Conservation (phyloP, 1,284 basidiomycete genomes). For the Trichosporon ovoides region DNA sequence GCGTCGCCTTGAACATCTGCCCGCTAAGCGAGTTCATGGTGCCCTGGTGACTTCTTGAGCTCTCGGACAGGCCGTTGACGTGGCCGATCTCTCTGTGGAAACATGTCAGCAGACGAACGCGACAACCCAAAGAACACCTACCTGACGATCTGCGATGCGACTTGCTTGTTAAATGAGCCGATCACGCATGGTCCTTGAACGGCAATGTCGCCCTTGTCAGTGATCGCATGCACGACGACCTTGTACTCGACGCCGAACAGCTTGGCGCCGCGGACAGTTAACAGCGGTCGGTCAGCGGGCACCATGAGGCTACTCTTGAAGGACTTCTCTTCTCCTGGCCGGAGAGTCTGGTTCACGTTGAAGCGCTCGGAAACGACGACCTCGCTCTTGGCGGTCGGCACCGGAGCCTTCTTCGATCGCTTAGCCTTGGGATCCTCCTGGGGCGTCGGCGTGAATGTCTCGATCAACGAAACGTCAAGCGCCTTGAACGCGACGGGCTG, state of each 20-base stretch:
- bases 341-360: neutral
- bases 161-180: slow-evolving; percentile 32
- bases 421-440: slow-evolving; percentile 11
- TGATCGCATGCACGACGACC: slow-evolving; percentile 66
- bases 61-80: slow-evolving; percentile 34
- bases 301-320: slow-evolving; percentile 65
- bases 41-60: neutral
- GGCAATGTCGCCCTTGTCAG: slow-evolving; percentile 61
- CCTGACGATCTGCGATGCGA: slow-evolving; percentile 41
- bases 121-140: slow-evolving; percentile 19
- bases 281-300: slow-evolving; percentile 64
- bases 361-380: slow-evolving; percentile 1
- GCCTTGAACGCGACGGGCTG: slow-evolving; percentile 63
- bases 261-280: slow-evolving; percentile 67
- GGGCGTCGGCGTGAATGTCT: slow-evolving; percentile 54
- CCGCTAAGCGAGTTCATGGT: slow-evolving; percentile 3
- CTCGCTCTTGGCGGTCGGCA: slow-evolving; percentile 56
- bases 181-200: slow-evolving; percentile 58
- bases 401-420: slow-evolving; percentile 55
- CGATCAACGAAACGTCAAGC: slow-evolving; percentile 71
- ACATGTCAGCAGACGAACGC: slow-evolving; percentile 6
- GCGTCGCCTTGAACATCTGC: neutral
- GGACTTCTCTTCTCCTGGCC: slow-evolving; percentile 61
- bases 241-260: slow-evolving; percentile 76
- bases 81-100: slow-evolving; percentile 39